Evolutionary conservation across 2,329 filamentous ascomycete species (phyloP).

Genomic region (Claviceps cyperi): DNA sequence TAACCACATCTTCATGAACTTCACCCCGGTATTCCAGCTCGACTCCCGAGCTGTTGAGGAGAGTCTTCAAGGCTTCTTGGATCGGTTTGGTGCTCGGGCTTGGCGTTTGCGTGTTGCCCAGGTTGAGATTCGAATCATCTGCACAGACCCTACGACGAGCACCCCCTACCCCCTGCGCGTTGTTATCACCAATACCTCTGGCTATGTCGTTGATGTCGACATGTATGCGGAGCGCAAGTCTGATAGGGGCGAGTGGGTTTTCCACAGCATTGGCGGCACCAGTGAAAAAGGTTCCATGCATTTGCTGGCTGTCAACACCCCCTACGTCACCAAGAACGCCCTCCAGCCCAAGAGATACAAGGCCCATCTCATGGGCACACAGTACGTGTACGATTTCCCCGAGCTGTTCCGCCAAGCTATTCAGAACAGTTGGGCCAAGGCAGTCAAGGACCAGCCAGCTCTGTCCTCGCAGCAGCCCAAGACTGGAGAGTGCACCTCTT

Average conservation of each 20-base stretch:
- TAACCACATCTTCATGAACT: constrained; percentile 99
- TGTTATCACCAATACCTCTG: constrained; percentile 94
- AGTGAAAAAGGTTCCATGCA: constrained; percentile 95
- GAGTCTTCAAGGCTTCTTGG: constrained; percentile 85
- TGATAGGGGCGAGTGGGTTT: constrained; percentile 95
- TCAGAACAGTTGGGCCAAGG: constrained; percentile 82
- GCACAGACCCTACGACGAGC: constrained; percentile 76
- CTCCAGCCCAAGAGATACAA: constrained; percentile 98
- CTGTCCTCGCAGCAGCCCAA: constrained; percentile 70
- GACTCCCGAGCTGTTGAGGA: constrained; percentile 81
- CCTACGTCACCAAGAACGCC: constrained; percentile 97
- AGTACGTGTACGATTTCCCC: constrained; percentile 99
- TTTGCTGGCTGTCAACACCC: constrained; percentile 74
- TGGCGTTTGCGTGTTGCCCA: constrained; percentile 95
- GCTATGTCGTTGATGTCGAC: constrained; percentile 94
- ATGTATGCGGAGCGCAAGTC: constrained; percentile 96
- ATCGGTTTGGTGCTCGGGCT: constrained; percentile 85
- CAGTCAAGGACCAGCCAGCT: constrained; percentile 56
- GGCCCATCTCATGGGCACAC: constrained; percentile 96
- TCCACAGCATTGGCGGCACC: constrained; percentile 92
- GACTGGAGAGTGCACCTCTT: constrained; percentile 82
- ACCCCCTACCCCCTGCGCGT: constrained; percentile 85
- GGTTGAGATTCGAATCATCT: constrained; percentile 96
- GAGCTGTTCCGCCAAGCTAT: constrained; percentile 97
- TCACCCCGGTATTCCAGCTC: constrained; percentile 90